Base-by-base conservation (phyloP, 495 filamentous ascomycete genomes). In the Tetracladium setigerum region DNA sequence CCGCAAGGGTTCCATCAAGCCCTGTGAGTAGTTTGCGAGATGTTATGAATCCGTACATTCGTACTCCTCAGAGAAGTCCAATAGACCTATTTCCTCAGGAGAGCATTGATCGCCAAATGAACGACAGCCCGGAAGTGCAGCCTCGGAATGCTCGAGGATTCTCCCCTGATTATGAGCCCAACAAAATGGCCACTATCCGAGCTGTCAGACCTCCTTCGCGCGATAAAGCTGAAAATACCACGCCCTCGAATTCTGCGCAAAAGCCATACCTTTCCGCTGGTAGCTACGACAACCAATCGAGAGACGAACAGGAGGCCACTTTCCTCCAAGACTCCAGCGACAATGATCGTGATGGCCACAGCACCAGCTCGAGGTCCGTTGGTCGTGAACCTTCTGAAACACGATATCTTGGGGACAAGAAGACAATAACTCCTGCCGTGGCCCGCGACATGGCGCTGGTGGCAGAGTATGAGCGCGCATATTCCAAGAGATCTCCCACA, bases 1-100 rank as follows among this genome's bases (percentile, higher is more conserved):
- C 16, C 15, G 27, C 14, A 9, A 39, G 22, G 40, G 30, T 40
- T 35, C 6, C 32, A 12, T 45, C 47, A 32, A 95, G 89, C 57
- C 88, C 92, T n/a, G 79, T 84, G 6, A 91, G 86, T 59, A 96
- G 90, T 60, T 69, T 97, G 56, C 78, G 87, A 30, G 74, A 87
- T 63, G 84, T 87, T 30, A 96, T 97, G 92, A 84, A 87, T 60
- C 89, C 88, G 35, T 96, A 87, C 57, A 67, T 95, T 18, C 44
- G 47, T 18, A 53, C 41, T 4, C 45, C 50, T 14, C 47, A 44
- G 44, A 61, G 45, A 42, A 58, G 60, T 39, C 57, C 51, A 7
- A 55, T 51, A 48, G 59, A 61, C 39, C 52, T 41, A 44, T 44
- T 50, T 46, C 33, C 46, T 18, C 42, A 46, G 37, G 30, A 5